Conservation (phyloP, 129 eudicot genomes). For the Erigeron canadensis region DNA sequence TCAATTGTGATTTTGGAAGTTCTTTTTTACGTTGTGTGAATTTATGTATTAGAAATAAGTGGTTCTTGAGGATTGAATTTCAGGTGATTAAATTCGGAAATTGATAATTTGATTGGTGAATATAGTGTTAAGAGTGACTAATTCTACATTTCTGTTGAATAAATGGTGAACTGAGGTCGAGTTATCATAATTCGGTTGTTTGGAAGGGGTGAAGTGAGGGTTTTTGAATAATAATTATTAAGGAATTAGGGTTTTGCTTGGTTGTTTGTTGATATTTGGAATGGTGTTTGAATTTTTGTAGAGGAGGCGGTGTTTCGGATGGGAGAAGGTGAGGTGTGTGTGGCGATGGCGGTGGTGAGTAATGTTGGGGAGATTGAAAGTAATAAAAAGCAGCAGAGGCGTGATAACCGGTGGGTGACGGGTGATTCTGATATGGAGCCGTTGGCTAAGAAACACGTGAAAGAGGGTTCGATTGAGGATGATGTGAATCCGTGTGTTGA, state of each 20-base stretch:
- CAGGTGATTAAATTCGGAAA: neutral
- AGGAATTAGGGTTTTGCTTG: conserved; percentile 33
- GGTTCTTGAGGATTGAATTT: conserved; percentile 16
- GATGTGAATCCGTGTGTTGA: conserved; percentile 32
- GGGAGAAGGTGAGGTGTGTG: conserved; percentile 54
- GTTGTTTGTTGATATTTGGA: neutral
- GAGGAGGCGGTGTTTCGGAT: conserved; percentile 34
- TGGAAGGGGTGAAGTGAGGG: conserved; percentile 21
- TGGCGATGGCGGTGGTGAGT: conserved; percentile 36
- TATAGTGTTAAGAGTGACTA: conserved; percentile 15
- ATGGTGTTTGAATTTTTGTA: conserved; percentile 22
- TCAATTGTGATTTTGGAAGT: conserved; percentile 15
- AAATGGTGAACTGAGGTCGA: conserved; percentile 11
- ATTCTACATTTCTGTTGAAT: neutral
- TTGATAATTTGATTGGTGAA: conserved; percentile 3
- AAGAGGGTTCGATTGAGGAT: conserved; percentile 35
- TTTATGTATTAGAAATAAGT: neutral
- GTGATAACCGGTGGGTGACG: conserved; percentile 40
- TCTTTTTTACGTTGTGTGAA: conserved; percentile 17
- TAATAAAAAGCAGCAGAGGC: conserved; percentile 34
- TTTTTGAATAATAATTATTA: conserved; percentile 12
- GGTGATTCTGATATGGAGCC: conserved; percentile 44
- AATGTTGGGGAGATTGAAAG: conserved; percentile 39
- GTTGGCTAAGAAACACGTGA: conserved; percentile 41
- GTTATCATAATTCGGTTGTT: conserved; percentile 16